phyloP scores from a whole-genome alignment of 2,329 filamentous ascomycete species.

The Stagonosporopsis vannaccii region DNA sequence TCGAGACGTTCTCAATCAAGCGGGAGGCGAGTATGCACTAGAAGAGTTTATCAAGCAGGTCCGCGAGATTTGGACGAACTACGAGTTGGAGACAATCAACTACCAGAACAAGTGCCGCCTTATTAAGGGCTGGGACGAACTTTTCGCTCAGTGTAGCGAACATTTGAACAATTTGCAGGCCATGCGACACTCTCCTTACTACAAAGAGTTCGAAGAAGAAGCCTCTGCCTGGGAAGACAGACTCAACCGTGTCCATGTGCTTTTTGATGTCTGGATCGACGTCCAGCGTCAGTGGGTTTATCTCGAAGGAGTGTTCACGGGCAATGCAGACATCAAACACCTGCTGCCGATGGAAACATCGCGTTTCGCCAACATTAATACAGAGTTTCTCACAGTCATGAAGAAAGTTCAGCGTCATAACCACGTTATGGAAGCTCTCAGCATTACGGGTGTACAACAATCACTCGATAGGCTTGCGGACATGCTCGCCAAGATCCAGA shows the following conservation, averaged over 20 bases:
- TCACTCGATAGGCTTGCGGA: slow-evolving; percentile 96
- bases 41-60: slow-evolving; percentile 98
- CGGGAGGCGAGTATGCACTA: slow-evolving; percentile 96
- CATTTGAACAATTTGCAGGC: slow-evolving; percentile 97
- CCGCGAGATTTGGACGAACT: slow-evolving; percentile 95
- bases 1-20: slow-evolving; percentile 91
- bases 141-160: slow-evolving; percentile 98
- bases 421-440: slow-evolving; percentile 95
- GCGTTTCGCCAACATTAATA: slow-evolving; percentile 98
- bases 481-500: slow-evolving; percentile 97
- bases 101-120: slow-evolving; percentile 98
- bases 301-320: slow-evolving; percentile 97
- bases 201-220: slow-evolving; percentile 99
- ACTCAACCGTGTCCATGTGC: slow-evolving; percentile 92
- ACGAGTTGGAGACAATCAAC: slow-evolving; percentile 90
- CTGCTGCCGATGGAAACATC: slow-evolving; percentile 94
- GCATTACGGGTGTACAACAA: slow-evolving; percentile 94
- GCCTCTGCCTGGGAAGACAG: slow-evolving; percentile 98
- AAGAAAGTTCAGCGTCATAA: slow-evolving; percentile 99
- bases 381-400: slow-evolving; percentile 98
- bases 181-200: slow-evolving; percentile 99
- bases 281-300: slow-evolving; percentile 99
- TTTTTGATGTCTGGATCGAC: slow-evolving; percentile 99
- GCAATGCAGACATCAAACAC: slow-evolving; percentile 98
- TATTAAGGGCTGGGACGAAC: slow-evolving; percentile 96